Percentiles rank a stretch among this genome's conserved stretches.
Evolutionary conservation across 1,284 basidiomycete species (phyloP).

Genomic region (Inonotus obliquus): DNA sequence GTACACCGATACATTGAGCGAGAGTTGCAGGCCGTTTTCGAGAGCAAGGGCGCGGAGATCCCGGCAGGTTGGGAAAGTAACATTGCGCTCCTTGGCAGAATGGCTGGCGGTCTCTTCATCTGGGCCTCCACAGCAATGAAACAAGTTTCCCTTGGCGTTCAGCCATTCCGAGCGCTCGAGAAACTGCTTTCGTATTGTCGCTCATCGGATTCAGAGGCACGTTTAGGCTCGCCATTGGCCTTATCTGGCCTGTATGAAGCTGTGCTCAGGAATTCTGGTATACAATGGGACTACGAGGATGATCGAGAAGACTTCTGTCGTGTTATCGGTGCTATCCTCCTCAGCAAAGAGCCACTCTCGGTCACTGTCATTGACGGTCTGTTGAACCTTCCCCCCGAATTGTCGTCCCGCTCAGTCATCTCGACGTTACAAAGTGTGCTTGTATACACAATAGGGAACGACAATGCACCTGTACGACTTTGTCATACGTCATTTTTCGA

Average conservation of each 20-base stretch:
- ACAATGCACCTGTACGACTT: background rate
- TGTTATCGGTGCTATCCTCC: background rate
- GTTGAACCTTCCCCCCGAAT: background rate
- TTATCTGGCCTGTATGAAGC: background rate
- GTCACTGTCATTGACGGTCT: background rate
- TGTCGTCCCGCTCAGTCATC: background rate
- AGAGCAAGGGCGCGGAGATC: too few relatives aligned
- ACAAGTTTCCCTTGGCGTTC: background rate
- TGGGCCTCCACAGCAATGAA: conserved; percentile 28
- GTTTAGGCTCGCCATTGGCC: background rate
- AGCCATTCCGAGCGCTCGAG: background rate
- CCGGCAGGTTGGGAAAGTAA: too few relatives aligned
- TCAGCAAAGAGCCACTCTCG: background rate
- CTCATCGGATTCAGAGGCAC: background rate
- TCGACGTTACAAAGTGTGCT: background rate
- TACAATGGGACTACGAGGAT: background rate
- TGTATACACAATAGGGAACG: background rate
- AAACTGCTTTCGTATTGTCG: too few relatives aligned
- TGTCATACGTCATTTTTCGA: conserved; percentile 7
- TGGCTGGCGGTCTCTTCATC: conserved; percentile 27
- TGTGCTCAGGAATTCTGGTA: background rate
- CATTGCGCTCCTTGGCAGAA: conserved; percentile 22
- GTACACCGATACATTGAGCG: too few relatives aligned
- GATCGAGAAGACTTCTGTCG: background rate
- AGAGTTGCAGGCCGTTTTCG: too few relatives aligned